Evolutionary conservation across 306 rosid genomes (phyloP), one percentile per base, ranked within the genome.

Genomic region (Luffa aegyptiaca): DNA sequence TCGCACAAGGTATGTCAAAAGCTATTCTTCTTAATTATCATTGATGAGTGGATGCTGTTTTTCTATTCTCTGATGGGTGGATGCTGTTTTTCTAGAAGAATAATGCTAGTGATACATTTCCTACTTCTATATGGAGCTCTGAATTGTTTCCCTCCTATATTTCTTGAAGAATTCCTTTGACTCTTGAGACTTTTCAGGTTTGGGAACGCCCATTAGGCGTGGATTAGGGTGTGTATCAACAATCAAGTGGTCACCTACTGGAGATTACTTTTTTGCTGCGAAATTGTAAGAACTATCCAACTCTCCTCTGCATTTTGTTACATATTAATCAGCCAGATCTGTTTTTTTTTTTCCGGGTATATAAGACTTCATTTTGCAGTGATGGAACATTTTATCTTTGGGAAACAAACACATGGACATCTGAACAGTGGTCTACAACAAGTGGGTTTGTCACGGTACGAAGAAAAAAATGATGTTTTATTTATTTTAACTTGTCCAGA

Each of bases 331-430:
- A 37, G 46, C 18, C 80, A 77, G 80, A 49, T 13, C 33, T 61
- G 76, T 18, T 77, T 39, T 20, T 61, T 18, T 77, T 39, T 20
- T 61, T 72, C 65, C 20, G 21, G 83, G 20, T 73, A 66, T 77
- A 68, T 61, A 76, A 80, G 61, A 45, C 89, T 76, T 21, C 33
- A 63, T 73, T 58, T 58, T 69, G 69, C 89, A 95, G 97, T 88
- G 97, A 95, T 68, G 97, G 97, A 41, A 91, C 95, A 36, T 95
- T 95, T 90, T 95, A 91, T 90, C 97, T 92, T 11, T 95, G 98
- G 98, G 98, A 95, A 84, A 95, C 97, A 35, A 95, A 91, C 87
- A 89, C 97, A 41, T 95, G 98, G 98, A 90, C 92, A 61, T 95
- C 97, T 77, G 98, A 91, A 68, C 89, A 88, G 80, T 95, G 98